phyloP scores from a whole-genome alignment of 106 monocot species.

The Allium cepa region DNA sequence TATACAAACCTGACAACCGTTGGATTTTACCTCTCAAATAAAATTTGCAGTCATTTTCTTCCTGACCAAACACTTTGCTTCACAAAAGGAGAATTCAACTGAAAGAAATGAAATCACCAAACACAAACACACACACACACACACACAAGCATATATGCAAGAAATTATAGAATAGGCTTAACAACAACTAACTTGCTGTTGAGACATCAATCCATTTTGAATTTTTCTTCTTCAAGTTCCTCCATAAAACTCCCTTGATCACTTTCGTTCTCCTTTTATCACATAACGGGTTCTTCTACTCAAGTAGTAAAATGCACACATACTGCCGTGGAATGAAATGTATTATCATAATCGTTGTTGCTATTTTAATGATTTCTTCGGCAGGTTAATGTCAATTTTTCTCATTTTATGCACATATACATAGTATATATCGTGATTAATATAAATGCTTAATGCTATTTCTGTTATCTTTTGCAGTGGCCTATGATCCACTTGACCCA shows the following conservation, averaged over 20 bases:
- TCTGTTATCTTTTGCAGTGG: constrained; percentile 13
- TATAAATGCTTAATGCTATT: neutral
- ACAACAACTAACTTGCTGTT: constrained; percentile 30
- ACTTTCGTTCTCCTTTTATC: neutral
- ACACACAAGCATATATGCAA: no score
- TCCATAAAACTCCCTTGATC: constrained; percentile 12
- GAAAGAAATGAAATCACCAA: constrained; percentile 24
- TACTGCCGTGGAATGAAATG: constrained; percentile 6
- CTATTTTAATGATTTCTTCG: constrained; percentile 23
- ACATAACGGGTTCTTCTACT: neutral
- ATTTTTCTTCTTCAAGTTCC: constrained; percentile 6
- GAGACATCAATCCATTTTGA: constrained; percentile 13
- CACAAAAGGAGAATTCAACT: constrained; percentile 27
- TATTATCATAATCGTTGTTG: constrained; percentile 11
- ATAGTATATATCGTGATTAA: constrained; percentile 1
- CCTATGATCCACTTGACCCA: constrained; percentile 80
- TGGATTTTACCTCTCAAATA: constrained; percentile 14
- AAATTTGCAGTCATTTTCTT: constrained; percentile 30
- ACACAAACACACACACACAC: no score
- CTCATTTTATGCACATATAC: neutral
- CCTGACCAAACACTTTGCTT: constrained; percentile 73
- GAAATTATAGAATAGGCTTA: constrained; percentile 1
- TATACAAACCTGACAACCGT: constrained; percentile 19
- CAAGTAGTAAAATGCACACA: neutral
- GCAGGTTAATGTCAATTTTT: constrained; percentile 24